A percentile compares a stretch with the other conserved stretches of the same genome.
Conservation (phyloP, 2,329 filamentous ascomycete species). For the Xylariales sp. region DNA sequence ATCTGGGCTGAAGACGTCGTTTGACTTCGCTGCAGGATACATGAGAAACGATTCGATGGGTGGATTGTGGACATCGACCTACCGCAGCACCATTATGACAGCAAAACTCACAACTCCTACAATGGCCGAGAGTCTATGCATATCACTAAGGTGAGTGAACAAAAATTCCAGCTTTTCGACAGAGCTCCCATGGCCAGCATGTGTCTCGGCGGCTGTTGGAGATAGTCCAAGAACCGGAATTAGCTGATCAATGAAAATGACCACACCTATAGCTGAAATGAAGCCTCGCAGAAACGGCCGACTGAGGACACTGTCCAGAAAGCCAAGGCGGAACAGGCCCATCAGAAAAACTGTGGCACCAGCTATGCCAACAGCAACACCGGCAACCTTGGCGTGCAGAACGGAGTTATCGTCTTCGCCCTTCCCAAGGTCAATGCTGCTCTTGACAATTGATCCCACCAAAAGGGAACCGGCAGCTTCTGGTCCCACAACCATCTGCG, state of each 20-base stretch:
- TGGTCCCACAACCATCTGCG: conserved; percentile 89
- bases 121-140: conserved; percentile 69
- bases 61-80: conserved; percentile 23
- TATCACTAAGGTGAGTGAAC: conserved; percentile 56
- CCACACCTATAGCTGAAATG: conserved; percentile 93
- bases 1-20: conserved; percentile 71
- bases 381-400: conserved; percentile 76
- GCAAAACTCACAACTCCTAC: conserved; percentile 76
- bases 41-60: conserved; percentile 7
- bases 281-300: conserved; percentile 90
- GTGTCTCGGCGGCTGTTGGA: conserved; percentile 54
- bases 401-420: conserved; percentile 59
- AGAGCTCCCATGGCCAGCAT: conserved; percentile 72
- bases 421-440: conserved; percentile 65
- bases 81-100: conserved; percentile 89
- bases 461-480: conserved; percentile 91
- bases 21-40: conserved; percentile 64
- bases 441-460: conserved; percentile 79
- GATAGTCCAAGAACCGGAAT: conserved; percentile 83
- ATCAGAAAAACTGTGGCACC: conserved; percentile 85
- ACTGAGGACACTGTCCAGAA: conserved; percentile 90
- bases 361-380: conserved; percentile 81
- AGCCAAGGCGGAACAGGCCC: conserved; percentile 80
- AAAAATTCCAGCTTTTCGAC: conserved; percentile 83
- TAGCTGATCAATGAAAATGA: conserved; percentile 92